Evolutionary conservation across 208 protist species (phyloP).

Genomic region (Crithidia brevicula): DNA sequence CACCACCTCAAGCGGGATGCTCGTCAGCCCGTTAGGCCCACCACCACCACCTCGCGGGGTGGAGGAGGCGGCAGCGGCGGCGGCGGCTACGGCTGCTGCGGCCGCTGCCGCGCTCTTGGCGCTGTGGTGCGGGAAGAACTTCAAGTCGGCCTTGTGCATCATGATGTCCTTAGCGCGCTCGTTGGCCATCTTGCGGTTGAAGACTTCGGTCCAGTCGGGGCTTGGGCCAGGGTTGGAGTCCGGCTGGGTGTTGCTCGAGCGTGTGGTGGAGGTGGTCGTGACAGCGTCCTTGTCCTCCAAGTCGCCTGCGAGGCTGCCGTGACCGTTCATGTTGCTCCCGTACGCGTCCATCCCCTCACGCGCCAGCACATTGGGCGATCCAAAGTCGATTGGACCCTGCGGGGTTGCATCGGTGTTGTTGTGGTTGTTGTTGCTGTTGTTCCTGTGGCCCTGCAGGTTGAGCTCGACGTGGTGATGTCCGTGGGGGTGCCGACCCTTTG

Average conservation of each 20-base stretch:
- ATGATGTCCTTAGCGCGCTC: conserved; percentile 36
- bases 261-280: conserved; percentile 13
- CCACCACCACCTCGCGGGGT: background rate
- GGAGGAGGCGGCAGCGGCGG: background rate
- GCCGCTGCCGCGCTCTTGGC: conserved; percentile 10
- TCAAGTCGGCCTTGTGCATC: conserved; percentile 33
- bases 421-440: background rate
- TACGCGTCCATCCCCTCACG: background rate
- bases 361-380: background rate
- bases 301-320: conserved; percentile 1
- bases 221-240: conserved; percentile 11
- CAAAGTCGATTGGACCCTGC: background rate
- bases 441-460: background rate
- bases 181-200: conserved; percentile 35
- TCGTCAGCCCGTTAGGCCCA: background rate
- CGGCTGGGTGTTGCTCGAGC: conserved; percentile 19
- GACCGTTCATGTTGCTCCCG: background rate
- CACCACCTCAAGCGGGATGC: conserved; percentile 11
- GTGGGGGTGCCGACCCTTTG: background rate
- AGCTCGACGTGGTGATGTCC: background rate
- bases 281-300: conserved; percentile 9
- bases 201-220: conserved; percentile 37
- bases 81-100: conserved; percentile 10
- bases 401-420: background rate
- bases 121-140: conserved; percentile 28